Evolutionary conservation across 441 rosid species (phyloP), one percentile per base, ranked within the genome.

Genomic region (Cnidoscolus chayamansa): DNA sequence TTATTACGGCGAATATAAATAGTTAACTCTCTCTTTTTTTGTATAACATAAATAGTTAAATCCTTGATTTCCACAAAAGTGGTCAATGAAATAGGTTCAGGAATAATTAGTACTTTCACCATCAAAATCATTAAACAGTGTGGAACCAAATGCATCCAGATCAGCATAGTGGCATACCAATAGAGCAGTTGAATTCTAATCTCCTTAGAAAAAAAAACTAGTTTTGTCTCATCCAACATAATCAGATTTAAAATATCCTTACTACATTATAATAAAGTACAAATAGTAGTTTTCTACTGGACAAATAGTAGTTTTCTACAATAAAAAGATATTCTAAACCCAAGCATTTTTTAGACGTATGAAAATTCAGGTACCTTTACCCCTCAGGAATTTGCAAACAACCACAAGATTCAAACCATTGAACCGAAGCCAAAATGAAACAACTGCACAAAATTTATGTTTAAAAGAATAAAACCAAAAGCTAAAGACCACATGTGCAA

Each of bases 21-120:
- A 35, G 37, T 35, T 35, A 35, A 35, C 2, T 35, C 37, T 4
- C 25, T 25, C 25, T 25, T 35, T 35, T 35, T 35, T 35, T 35
- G 4, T 2, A 35, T 2, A 35, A 35, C 37, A 35, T 35, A 35
- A 35, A 35, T 35, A 35, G 37, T 35, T 35, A 32, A 11, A 15
- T 30, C 35, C 19, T 56, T 60, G 43, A 49, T 49, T 49, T 55
- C 19, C 11, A 1, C 20, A 15, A 0, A 25, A 57, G 20, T 57
- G 64, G 64, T 43, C 53, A 58, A 68, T 67, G 54, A 40, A 70
- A 69, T 35, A 6, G 30, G 49, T 25, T 7, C 2, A 13, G 17
- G 11, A 43, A 25, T 30, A 71, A 25, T 25, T 25, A 25, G 43
- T n/a, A 35, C 16, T 59, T 35, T 43, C 20, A 48, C 20, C 35